Evolutionary conservation across 345 rosid species (phyloP), one percentile per base, ranked within the genome.

Genomic region (Raphanus raphanistrum): DNA sequence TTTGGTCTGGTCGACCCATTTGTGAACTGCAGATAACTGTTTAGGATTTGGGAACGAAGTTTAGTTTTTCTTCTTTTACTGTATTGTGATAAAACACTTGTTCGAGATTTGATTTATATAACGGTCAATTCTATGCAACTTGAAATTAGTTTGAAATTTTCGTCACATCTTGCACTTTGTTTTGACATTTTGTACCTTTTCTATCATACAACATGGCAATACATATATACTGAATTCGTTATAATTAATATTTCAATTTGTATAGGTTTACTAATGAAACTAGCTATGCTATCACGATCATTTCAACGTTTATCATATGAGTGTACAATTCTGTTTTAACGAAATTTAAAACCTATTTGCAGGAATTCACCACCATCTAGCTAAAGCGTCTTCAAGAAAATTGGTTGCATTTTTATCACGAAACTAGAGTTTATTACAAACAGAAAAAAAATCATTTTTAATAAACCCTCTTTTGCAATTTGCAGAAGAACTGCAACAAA

Each of bases 1-100:
- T 63, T 15, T 64, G 8, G 32, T 6, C 70, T 61, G 74, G 74
- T 73, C 74, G 78, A 73, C 82, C 82, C 74, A 79, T 79, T 52
- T 60, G 36, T 65, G 8, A 63, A 64, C 29, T n/a, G 52, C 45
- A 31, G 50, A 64, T 9, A 16, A 64, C 0, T 63, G 50, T 38
- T 41, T 13, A 68, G 32, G 36, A 3, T 77, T 65, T 31, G 45
- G 15, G 0, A 43, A 15, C 12, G 21, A 35, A 62, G 8, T 16
- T 3, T 70, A 61, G 1, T 48, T 45, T 63, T 15, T 6, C 26
- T 41, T 63, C 48, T 35, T 64, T 10, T 63, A 1, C 12, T 17
- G 10, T 26, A 0, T 69, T 50, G 11, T 55, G 48, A 25, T 10
- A 21, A 54, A 29, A 6, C 21, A n/a, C 10, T 26, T 9, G 33